Evolutionary conservation across 2,329 filamentous ascomycete genomes (phyloP).

Genomic region (Claviceps cyperi): DNA sequence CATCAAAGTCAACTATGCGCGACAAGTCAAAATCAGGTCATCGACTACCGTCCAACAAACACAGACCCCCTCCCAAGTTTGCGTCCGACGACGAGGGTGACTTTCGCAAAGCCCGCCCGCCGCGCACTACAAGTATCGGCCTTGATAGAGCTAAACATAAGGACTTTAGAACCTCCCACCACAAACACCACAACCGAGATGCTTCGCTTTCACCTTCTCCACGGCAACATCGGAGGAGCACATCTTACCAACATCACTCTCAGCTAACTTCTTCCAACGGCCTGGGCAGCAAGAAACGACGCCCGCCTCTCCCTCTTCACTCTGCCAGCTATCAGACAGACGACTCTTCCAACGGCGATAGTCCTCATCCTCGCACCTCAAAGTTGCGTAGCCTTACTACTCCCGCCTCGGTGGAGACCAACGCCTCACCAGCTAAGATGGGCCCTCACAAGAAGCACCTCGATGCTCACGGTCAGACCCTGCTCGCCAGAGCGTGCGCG

Average conservation of each 20-base stretch:
- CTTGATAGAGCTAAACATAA: slow-evolving; percentile 20
- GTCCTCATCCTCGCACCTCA: slow-evolving; percentile 43
- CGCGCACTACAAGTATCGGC: slow-evolving; percentile 33
- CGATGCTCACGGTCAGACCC: slow-evolving; percentile 84
- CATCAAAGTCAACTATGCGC: slow-evolving; percentile 30
- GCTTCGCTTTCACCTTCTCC: slow-evolving; percentile 46
- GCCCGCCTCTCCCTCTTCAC: slow-evolving; percentile 44
- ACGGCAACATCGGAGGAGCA: slow-evolving; percentile 46
- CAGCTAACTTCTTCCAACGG: slow-evolving; percentile 35
- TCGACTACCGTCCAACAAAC: slow-evolving; percentile 33
- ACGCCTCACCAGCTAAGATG: slow-evolving; percentile 54
- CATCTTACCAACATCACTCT: slow-evolving; percentile 47
- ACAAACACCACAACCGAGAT: slow-evolving; percentile 18
- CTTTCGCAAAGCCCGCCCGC: slow-evolving; percentile 37
- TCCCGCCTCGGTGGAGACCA: slow-evolving; percentile 41
- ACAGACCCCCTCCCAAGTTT: slow-evolving; percentile 34
- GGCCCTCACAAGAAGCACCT: slow-evolving; percentile 69
- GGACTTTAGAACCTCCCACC: slow-evolving; percentile 19
- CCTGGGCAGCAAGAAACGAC: slow-evolving; percentile 44
- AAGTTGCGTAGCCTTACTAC: slow-evolving; percentile 42
- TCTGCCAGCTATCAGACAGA: slow-evolving; percentile 54
- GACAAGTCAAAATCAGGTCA: slow-evolving; percentile 35
- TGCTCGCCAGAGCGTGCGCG: slow-evolving; percentile 78
- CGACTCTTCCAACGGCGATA: slow-evolving; percentile 47
- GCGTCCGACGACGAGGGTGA: slow-evolving; percentile 46